Evolutionary conservation across 495 filamentous ascomycete genomes (phyloP), one percentile per base, ranked within the genome.

Genomic region (Cercophora newfieldiana): DNA sequence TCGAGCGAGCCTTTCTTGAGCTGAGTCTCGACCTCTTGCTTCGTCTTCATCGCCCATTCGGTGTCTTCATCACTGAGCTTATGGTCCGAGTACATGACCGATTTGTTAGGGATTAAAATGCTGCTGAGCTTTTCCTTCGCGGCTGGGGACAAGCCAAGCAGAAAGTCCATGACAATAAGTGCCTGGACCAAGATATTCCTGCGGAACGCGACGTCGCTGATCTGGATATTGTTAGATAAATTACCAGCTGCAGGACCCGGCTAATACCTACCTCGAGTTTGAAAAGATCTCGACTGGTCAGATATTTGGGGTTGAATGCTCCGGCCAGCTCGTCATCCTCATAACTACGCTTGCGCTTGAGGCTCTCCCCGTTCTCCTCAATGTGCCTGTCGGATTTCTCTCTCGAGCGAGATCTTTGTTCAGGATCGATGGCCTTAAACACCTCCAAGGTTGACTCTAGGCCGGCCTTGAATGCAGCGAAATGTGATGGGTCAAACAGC

Each of bases 281-380:
- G 78, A 99, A 99, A 3, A 99, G 83, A 74, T 98, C 96, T 58
- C 90, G 84, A 68, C 92, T 96, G 21, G 95, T 99, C 12, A 99
- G 83, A 76, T 98, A 99, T 72, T 97, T 98, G 8, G 95, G 93
- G 70, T 98, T 98, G 80, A 96, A 97, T 24, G 85, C 89, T 72
- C 88, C 90, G 31, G 89, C 84, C 53, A 92, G 81, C 31, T 86
- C 83, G 49, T 83, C 80, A 54, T 86, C 84, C 0, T 78, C 81
- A 50, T 89, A 84, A 30, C 85, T 83, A 26, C 87, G 85, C 73
- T 94, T 97, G 29, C 91, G 84, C 76, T 96, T 96, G n/a, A 82
- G 76, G 7, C 86, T 86, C 50, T 82, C 83, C 37, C 86, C 83
- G 49, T 77, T 74, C 26, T 91, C 89, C 16, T 89, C 91, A 3